These are phyloP conservation scores for Hypoxylon sp. DNA, from an alignment of 2,329 filamentous ascomycete species.

Conservation along the genomic window DNA sequence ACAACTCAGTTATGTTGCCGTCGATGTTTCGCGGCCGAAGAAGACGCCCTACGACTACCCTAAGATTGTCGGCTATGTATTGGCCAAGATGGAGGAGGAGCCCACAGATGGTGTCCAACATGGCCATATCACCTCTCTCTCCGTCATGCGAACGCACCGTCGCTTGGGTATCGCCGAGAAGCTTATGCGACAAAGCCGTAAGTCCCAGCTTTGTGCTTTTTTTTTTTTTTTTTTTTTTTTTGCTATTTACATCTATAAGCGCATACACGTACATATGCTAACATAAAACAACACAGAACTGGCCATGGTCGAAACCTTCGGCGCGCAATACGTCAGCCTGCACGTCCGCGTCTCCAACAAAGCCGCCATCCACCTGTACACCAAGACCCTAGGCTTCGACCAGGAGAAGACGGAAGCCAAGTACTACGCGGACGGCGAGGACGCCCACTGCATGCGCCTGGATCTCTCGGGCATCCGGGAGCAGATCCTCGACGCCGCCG, in stretches of 20 bases:
- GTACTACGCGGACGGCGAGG: conserved; percentile 98
- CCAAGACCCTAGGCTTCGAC: conserved; percentile 88
- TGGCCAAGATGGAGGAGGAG: conserved; percentile 99
- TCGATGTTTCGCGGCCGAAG: conserved; percentile 83
- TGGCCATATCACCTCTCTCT: conserved; percentile 94
- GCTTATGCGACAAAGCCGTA: conserved; percentile 95
- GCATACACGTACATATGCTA: conserved; percentile 6
- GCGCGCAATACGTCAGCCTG: conserved; percentile 90
- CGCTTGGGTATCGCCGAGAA: conserved; percentile 93
- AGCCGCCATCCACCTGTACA: conserved; percentile 90
- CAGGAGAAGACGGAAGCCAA: conserved; percentile 86
- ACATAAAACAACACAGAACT: conserved; percentile 65
- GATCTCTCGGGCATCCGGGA: conserved; percentile 71
- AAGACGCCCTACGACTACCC: conserved; percentile 87
- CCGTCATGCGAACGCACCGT: conserved; percentile 95
- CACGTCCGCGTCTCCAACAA: conserved; percentile 95
- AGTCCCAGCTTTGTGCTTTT: no score
- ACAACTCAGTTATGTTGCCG: conserved; percentile 94
- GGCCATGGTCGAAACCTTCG: conserved; percentile 96
- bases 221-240: conserved; percentile 2
- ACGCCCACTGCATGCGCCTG: conserved; percentile 93
- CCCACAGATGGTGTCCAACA: conserved; percentile 89
- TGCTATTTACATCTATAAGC: neutral
- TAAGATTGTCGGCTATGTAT: conserved; percentile 98
- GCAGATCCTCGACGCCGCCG: conserved; percentile 59